Evolutionary conservation across 2,329 filamentous ascomycete genomes (phyloP).

Genomic region (Truncatella angustata): DNA sequence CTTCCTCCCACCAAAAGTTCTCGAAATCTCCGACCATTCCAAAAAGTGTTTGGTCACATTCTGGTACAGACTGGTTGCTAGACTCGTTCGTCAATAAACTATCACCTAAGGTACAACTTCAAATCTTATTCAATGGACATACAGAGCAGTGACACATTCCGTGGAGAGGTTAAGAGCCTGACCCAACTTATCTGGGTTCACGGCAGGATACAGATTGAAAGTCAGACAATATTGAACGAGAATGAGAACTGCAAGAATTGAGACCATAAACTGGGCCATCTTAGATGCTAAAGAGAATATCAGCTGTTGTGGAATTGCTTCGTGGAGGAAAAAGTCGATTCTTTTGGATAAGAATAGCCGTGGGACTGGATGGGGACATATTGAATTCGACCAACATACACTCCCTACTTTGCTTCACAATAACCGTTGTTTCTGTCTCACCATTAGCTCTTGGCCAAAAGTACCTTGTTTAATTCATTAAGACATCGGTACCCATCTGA

Average conservation of each 20-base stretch:
- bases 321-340: too few species aligned
- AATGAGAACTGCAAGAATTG: neutral
- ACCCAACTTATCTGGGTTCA: neutral
- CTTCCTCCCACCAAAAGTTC: constrained; percentile 6
- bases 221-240: neutral
- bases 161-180: neutral
- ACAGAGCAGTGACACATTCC: neutral
- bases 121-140: neutral
- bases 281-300: neutral
- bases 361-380: neutral
- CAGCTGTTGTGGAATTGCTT: too few species aligned
- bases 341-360: neutral
- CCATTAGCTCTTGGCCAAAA: neutral
- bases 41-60: constrained; percentile 4
- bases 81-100: neutral
- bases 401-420: neutral
- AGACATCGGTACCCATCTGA: too few species aligned
- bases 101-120: neutral
- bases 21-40: neutral
- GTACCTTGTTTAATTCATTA: neutral
- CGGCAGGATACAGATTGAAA: constrained; percentile 1
- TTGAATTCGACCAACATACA: neutral
- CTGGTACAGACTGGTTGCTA: neutral
- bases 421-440: neutral
- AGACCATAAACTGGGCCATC: neutral